Evolutionary conservation across 2,329 filamentous ascomycete genomes (phyloP).

Genomic region (Claviceps capensis): DNA sequence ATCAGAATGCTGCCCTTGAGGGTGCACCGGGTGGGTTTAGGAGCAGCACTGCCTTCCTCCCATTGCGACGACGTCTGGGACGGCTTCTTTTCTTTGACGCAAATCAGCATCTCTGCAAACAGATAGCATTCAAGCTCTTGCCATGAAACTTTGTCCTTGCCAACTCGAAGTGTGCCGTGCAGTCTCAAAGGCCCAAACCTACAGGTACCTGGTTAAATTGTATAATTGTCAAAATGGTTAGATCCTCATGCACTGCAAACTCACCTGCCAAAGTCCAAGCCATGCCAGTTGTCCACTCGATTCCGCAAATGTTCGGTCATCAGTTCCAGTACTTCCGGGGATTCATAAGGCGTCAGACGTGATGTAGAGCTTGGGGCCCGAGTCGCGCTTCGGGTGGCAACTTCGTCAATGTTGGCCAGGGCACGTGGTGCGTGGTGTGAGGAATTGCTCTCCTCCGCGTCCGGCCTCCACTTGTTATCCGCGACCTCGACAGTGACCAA

Average conservation of each 20-base stretch:
- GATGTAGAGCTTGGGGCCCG: slow-evolving; percentile 40
- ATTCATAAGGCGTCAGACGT: slow-evolving; percentile 58
- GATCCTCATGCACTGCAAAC: slow-evolving; percentile 8
- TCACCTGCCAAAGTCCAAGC: slow-evolving; percentile 74
- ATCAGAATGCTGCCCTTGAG: slow-evolving; percentile 96
- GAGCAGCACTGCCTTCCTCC: slow-evolving; percentile 44
- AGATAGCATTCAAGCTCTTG: slow-evolving; percentile 95
- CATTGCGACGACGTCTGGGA: slow-evolving; percentile 43
- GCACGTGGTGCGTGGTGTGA: slow-evolving; percentile 28
- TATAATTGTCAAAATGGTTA: not conserved
- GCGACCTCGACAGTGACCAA: slow-evolving; percentile 87
- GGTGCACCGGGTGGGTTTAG: slow-evolving; percentile 59
- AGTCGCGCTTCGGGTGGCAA: slow-evolving; percentile 29
- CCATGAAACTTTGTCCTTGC: slow-evolving; percentile 93
- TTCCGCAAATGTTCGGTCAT: slow-evolving; percentile 73
- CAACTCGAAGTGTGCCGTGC: slow-evolving; percentile 80
- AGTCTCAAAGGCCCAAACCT: slow-evolving; percentile 86
- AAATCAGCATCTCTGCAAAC: slow-evolving; percentile 98
- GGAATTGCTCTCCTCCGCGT: slow-evolving; percentile 64
- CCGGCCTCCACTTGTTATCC: slow-evolving; percentile 79
- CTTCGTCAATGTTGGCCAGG: slow-evolving; percentile 35
- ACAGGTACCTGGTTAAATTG: slow-evolving; percentile 7
- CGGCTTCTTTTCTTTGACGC: slow-evolving; percentile 91
- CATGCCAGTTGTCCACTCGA: slow-evolving; percentile 98
- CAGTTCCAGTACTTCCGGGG: slow-evolving; percentile 63